Conservation (phyloP, 2,329 filamentous ascomycete species). For the Alternaria gansuensis region DNA sequence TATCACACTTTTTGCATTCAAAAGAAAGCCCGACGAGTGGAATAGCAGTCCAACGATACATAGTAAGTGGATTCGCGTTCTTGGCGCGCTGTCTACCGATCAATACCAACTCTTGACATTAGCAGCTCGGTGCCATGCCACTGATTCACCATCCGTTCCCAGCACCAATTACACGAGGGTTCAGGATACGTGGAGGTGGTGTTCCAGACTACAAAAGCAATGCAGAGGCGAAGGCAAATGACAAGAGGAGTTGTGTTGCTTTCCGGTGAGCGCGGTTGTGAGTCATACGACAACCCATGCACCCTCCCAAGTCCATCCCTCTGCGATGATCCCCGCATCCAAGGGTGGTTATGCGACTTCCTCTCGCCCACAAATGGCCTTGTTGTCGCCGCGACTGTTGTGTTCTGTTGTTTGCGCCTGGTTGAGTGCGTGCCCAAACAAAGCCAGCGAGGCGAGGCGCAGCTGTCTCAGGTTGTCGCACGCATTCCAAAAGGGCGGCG, state of each 20-base stretch:
- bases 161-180: conserved; percentile 6
- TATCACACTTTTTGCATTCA: neutral
- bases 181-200: conserved; percentile 1
- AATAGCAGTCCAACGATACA: neutral
- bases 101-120: neutral
- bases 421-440: conserved; percentile 5
- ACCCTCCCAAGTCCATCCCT: conserved; percentile 2
- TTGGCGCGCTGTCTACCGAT: neutral
- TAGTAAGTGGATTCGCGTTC: neutral
- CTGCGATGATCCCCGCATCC: conserved; percentile 10
- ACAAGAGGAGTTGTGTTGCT: conserved; percentile 26
- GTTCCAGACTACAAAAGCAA: conserved; percentile 13
- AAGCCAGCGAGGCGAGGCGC: conserved; percentile 21
- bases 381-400: conserved; percentile 13
- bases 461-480: conserved; percentile 32
- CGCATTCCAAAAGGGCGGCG: conserved; percentile 30
- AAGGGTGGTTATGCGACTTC: conserved; percentile 16
- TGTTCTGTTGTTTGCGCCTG: conserved; percentile 20
- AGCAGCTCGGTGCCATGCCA: neutral
- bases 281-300: conserved; percentile 35
- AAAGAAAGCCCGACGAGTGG: neutral
- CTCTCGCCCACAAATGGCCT: conserved; percentile 7
- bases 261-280: conserved; percentile 33
- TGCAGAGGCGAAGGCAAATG: conserved; percentile 17
- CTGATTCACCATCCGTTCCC: neutral